Evolutionary conservation across 1,139 yeast genomes (phyloP).

Genomic region (Debaryomyces fabryi): DNA sequence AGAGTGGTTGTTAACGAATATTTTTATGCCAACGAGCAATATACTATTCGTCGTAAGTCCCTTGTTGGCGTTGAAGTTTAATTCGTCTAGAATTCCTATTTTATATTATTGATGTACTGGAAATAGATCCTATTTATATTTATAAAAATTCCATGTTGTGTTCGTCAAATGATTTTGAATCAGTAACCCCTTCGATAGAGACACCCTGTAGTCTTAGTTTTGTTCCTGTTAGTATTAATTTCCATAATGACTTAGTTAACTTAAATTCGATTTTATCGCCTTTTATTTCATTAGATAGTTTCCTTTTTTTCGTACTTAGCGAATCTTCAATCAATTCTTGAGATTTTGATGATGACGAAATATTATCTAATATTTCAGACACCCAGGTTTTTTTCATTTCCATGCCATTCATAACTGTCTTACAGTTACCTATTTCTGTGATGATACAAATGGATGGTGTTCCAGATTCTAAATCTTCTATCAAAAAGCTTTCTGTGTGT

Average conservation of each 20-base stretch:
- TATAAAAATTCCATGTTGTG: constrained; percentile 25
- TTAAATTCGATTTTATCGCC: constrained; percentile 43
- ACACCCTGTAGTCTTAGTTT: constrained; percentile 33
- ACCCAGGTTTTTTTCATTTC: constrained; percentile 42
- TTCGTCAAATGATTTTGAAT: constrained; percentile 22
- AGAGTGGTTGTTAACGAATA: constrained; percentile 16
- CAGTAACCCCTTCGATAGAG: constrained; percentile 35
- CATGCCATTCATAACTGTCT: constrained; percentile 38
- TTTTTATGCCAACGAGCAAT: constrained; percentile 16
- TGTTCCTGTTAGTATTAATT: constrained; percentile 28
- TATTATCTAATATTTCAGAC: constrained; percentile 27
- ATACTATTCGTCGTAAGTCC: constrained; percentile 13
- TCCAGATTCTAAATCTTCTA: constrained; percentile 20
- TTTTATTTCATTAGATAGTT: constrained; percentile 15
- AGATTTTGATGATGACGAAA: not conserved
- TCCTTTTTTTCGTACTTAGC: constrained; percentile 19
- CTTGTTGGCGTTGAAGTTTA: not conserved
- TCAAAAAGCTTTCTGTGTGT: constrained; percentile 15
- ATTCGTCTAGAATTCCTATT: constrained; percentile 5
- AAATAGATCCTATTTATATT: constrained; percentile 8
- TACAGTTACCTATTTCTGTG: constrained; percentile 31
- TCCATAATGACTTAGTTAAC: constrained; percentile 39
- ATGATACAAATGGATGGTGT: constrained; percentile 25
- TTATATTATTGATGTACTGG: not conserved
- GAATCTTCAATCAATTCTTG: constrained; percentile 1